These are phyloP conservation scores for Aspergillus hiratsukae DNA, from an alignment of 2,329 filamentous ascomycete species.

Conservation along the genomic window DNA sequence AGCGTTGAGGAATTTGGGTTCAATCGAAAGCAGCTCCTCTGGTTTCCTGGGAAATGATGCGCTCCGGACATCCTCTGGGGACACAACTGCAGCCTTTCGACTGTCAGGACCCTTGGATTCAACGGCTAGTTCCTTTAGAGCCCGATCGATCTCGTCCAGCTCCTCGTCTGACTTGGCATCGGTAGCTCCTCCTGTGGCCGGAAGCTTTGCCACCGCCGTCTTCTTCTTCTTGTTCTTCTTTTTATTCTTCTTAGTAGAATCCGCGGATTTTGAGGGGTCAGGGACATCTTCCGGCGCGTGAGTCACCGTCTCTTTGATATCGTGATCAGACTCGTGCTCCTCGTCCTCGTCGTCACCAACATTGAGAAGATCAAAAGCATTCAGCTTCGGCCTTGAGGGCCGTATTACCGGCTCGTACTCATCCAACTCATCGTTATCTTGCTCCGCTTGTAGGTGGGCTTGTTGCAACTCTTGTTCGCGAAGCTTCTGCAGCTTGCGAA, in stretches of 20 bases:
- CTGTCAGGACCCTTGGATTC: constrained; percentile 22
- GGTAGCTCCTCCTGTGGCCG: constrained; percentile 17
- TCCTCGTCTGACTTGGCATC: constrained; percentile 22
- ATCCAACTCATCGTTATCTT: constrained; percentile 37
- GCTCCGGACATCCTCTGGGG: constrained; percentile 36
- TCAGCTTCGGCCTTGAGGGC: constrained; percentile 41
- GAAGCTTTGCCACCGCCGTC: constrained; percentile 43
- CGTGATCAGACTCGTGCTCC: constrained; percentile 30
- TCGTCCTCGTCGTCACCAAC: constrained; percentile 38
- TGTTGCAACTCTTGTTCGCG: constrained; percentile 54
- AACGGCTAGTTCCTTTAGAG: constrained; percentile 56
- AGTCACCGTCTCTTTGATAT: constrained; percentile 12
- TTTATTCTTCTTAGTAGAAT: constrained; percentile 36
- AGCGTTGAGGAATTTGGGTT: constrained; percentile 73
- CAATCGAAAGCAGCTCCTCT: constrained; percentile 56
- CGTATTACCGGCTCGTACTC: constrained; percentile 36
- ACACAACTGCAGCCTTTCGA: constrained; percentile 15
- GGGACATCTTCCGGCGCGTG: constrained; percentile 16
- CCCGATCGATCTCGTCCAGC: constrained; percentile 64
- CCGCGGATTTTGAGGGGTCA: constrained; percentile 17
- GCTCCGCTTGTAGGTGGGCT: constrained; percentile 32
- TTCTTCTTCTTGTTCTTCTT: constrained; percentile 61
- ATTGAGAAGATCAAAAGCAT: constrained; percentile 53
- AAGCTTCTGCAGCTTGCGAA: constrained; percentile 60
- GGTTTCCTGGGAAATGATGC: constrained; percentile 33